Percentiles rank a stretch among this genome's conserved stretches.
phyloP scores from a whole-genome alignment of 306 rosid genomes.

The Prosopis cineraria region DNA sequence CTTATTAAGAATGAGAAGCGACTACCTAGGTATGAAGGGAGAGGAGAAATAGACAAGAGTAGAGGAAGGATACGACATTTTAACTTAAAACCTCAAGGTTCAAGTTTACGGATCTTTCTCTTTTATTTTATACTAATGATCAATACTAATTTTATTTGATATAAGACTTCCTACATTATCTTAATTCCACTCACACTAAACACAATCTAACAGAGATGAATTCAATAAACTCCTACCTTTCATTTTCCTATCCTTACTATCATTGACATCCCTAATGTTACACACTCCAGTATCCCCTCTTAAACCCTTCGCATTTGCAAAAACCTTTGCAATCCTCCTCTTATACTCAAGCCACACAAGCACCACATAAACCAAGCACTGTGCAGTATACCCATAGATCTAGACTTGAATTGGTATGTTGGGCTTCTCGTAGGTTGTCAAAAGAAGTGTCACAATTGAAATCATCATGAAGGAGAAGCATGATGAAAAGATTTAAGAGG shows the following conservation, averaged over 20 bases:
- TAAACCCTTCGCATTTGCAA: constrained; percentile 29
- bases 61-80: too few relatives aligned
- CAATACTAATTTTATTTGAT: too few relatives aligned
- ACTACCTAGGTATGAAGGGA: too few relatives aligned
- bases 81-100: too few relatives aligned
- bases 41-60: too few relatives aligned
- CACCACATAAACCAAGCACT: constrained; percentile 74
- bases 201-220: too few relatives aligned
- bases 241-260: constrained; percentile 47
- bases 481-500: too few relatives aligned
- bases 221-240: constrained; percentile 31
- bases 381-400: constrained; percentile 79
- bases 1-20: too few relatives aligned
- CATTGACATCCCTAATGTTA: constrained; percentile 33
- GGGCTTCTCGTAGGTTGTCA: constrained; percentile 55
- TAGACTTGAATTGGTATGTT: constrained; percentile 78
- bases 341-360: constrained; percentile 77
- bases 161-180: too few relatives aligned
- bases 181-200: too few relatives aligned
- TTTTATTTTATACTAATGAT: too few relatives aligned
- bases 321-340: constrained; percentile 52
- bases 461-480: constrained; percentile 78
- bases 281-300: constrained; percentile 42
- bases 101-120: too few relatives aligned
- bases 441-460: constrained; percentile 60